These are phyloP conservation scores for Myxozyma udenii DNA, from an alignment of 805 yeast species.

Conservation along the genomic window DNA sequence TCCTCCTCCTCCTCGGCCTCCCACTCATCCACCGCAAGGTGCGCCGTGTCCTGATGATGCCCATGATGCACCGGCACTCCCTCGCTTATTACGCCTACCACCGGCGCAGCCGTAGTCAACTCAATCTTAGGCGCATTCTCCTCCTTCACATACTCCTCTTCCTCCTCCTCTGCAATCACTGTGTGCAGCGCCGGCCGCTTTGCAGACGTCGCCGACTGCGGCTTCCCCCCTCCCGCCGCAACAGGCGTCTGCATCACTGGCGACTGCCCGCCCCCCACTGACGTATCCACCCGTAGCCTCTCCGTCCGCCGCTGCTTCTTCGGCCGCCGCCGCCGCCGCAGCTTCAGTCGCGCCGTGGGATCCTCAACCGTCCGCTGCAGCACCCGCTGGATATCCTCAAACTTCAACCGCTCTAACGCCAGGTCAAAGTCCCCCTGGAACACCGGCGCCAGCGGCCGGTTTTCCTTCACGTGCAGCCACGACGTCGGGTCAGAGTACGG, in stretches of 20 bases:
- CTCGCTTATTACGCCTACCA: not conserved
- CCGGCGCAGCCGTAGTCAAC: slow-evolving; percentile 1
- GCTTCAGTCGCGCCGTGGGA: slow-evolving; percentile 17
- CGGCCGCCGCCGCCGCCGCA: not conserved
- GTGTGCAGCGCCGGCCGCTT: not conserved
- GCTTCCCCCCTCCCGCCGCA: not conserved
- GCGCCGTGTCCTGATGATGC: not conserved
- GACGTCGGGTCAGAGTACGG: slow-evolving; percentile 18
- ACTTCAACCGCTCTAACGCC: slow-evolving; percentile 9
- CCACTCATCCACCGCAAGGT: slow-evolving; percentile 3
- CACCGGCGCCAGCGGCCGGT: slow-evolving; percentile 27
- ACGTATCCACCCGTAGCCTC: not conserved
- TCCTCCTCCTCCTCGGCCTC: not conserved
- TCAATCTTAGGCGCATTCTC: not conserved
- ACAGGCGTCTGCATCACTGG: not conserved
- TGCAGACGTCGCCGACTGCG: slow-evolving; percentile 1
- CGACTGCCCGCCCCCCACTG: not conserved
- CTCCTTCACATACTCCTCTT: not conserved
- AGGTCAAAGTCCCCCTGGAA: slow-evolving; percentile 16
- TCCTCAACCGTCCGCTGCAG: slow-evolving; percentile 26
- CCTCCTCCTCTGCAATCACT: not conserved
- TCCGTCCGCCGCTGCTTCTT: no score
- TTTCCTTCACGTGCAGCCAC: slow-evolving; percentile 21
- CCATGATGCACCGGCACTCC: not conserved
- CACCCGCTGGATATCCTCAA: slow-evolving; percentile 16